phyloP scores from a whole-genome alignment of 495 filamentous ascomycete species.

The Neurospora sp. region DNA sequence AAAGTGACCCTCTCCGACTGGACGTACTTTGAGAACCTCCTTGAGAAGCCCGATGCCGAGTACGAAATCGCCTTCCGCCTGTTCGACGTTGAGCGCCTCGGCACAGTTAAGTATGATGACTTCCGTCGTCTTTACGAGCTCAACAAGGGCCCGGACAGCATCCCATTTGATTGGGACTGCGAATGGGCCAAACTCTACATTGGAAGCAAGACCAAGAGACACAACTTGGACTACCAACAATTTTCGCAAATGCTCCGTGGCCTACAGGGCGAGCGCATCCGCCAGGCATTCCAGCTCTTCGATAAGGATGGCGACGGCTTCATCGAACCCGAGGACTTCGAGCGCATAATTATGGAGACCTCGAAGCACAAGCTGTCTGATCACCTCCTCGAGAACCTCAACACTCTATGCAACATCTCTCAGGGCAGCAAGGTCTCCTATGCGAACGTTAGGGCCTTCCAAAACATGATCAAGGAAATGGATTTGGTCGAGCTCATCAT shows the following conservation, averaged over 20 bases:
- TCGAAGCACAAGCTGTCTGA: constrained; percentile 96
- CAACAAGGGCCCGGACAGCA: constrained; percentile 68
- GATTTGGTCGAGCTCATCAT: constrained; percentile 91
- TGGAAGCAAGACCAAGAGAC: constrained; percentile 70
- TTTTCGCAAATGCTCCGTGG: constrained; percentile 98
- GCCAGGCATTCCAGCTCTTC: constrained; percentile 86
- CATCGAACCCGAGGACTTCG: constrained; percentile 92
- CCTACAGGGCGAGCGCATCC: constrained; percentile 86
- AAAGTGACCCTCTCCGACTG: constrained; percentile 75
- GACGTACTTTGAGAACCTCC: constrained; percentile 85
- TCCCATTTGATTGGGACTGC: constrained; percentile 94
- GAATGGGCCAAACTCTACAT: constrained; percentile 96
- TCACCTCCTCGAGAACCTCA: constrained; percentile 86
- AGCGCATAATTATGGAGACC: constrained; percentile 88
- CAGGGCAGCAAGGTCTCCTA: constrained; percentile 90
- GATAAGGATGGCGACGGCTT: constrained; percentile 95
- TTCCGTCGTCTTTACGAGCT: constrained; percentile 71
- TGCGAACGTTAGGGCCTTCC: constrained; percentile 92
- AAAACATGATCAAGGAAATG: constrained; percentile 95
- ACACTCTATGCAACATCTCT: constrained; percentile 90
- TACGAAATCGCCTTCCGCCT: constrained; percentile 97
- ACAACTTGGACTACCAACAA: constrained; percentile 88
- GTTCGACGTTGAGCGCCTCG: constrained; percentile 76
- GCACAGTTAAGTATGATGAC: constrained; percentile 76
- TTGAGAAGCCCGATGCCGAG: constrained; percentile 90